Conservation (phyloP, 2,329 filamentous ascomycete genomes). For the Exophiala sp. region DNA sequence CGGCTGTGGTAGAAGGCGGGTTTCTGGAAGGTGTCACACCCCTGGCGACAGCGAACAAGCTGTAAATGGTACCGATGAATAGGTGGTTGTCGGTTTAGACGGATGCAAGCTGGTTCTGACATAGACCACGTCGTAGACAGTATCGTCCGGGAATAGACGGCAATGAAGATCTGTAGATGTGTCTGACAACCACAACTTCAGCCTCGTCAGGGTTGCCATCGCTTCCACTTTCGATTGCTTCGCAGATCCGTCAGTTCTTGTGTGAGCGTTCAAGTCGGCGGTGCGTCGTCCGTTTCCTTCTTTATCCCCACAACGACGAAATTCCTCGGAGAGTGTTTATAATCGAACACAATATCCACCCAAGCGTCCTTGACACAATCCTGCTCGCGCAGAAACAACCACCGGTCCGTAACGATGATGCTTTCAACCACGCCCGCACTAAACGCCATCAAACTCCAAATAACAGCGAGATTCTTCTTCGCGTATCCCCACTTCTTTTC, state of each 20-base stretch:
- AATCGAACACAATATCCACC: slow-evolving; percentile 94
- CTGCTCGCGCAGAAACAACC: slow-evolving; percentile 81
- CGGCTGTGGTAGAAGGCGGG: slow-evolving; percentile 68
- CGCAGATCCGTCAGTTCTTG: no score
- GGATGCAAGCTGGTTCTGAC: no score
- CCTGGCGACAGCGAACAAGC: slow-evolving; percentile 31
- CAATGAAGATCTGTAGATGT: no score
- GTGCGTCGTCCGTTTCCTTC: slow-evolving; percentile 35
- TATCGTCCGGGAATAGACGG: no score
- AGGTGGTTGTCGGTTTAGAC: no score
- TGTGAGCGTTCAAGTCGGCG: background rate
- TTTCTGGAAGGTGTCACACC: slow-evolving; percentile 61
- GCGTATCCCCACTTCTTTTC: slow-evolving; percentile 60
- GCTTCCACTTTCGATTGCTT: no score
- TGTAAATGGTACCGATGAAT: slow-evolving; percentile 7
- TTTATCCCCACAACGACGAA: slow-evolving; percentile 91
- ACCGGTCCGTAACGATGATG: slow-evolving; percentile 84
- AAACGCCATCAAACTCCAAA: slow-evolving; percentile 96
- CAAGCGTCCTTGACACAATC: slow-evolving; percentile 70
- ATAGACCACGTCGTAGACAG: no score
- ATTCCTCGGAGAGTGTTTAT: slow-evolving; percentile 79
- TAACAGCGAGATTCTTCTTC: slow-evolving; percentile 77
- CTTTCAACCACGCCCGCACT: slow-evolving; percentile 86
- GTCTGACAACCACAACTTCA: no score
- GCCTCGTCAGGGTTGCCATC: no score